Evolutionary conservation across 768 basidiomycete genomes (phyloP).

Genomic region (Chalciporus chontae): DNA sequence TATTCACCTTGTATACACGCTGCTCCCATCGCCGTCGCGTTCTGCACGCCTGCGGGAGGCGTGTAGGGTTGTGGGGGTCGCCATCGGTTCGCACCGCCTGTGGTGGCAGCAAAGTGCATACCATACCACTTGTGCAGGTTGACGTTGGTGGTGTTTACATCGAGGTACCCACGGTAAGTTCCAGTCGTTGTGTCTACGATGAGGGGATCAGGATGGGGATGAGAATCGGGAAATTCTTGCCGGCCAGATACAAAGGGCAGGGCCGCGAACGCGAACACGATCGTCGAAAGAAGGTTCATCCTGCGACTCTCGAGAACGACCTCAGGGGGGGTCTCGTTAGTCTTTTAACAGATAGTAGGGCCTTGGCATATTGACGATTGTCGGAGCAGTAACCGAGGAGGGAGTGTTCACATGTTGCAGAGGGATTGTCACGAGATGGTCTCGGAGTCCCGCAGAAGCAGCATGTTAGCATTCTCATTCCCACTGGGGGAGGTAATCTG

Average conservation of each 20-base stretch:
- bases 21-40: not conserved
- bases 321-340: not conserved
- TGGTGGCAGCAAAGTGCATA: not conserved
- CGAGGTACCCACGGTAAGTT: slow-evolving; percentile 1
- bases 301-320: not conserved
- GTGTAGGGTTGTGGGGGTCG: slow-evolving; percentile 12
- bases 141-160: not conserved
- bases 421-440: not conserved
- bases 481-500: not conserved
- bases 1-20: slow-evolving; percentile 4
- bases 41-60: slow-evolving; percentile 12
- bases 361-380: not conserved
- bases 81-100: slow-evolving; percentile 3
- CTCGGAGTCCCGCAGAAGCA: not conserved
- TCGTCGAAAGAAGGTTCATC: not conserved
- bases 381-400: not conserved
- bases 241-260: not conserved
- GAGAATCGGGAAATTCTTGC: not conserved
- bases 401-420: not conserved
- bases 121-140: slow-evolving; percentile 2
- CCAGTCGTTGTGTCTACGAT: slow-evolving; percentile 4
- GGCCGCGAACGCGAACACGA: not conserved
- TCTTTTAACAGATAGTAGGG: not conserved
- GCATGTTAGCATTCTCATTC: not conserved
- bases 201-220: not conserved